Percentiles rank a stretch among this genome's conserved stretches.
These are phyloP conservation scores for Colletotrichum sp. DNA, from an alignment of 2,329 filamentous ascomycete species.

Conservation along the genomic window DNA sequence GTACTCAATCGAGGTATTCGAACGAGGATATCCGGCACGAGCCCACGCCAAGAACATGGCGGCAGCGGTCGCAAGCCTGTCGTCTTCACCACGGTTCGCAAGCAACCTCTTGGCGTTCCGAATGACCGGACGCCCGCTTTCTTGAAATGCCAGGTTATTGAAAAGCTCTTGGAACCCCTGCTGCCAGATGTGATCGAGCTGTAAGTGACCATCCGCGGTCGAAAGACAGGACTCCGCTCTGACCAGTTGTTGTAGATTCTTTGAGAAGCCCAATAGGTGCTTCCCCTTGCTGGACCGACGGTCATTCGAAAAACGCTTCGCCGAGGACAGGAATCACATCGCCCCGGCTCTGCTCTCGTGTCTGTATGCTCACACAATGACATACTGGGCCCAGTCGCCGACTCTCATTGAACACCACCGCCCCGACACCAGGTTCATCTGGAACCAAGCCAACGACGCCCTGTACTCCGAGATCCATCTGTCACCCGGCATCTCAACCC, in stretches of 20 bases:
- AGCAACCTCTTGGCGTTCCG: conserved; percentile 47
- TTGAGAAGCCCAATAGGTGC: conserved; percentile 61
- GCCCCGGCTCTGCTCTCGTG: conserved; percentile 62
- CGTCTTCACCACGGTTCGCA: conserved; percentile 51
- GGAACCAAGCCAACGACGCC: conserved; percentile 66
- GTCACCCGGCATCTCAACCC: conserved; percentile 62
- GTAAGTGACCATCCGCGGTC: conserved; percentile 32
- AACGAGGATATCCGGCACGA: conserved; percentile 10
- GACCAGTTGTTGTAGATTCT: conserved; percentile 45
- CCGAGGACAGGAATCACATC: conserved; percentile 48
- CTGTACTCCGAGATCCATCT: conserved; percentile 65
- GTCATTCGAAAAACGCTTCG: conserved; percentile 55
- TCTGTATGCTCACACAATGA: conserved; percentile 61
- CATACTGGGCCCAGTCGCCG: conserved; percentile 60
- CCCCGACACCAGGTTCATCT: conserved; percentile 65
- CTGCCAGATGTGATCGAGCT: conserved; percentile 54
- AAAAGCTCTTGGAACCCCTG: conserved; percentile 63
- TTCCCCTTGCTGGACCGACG: conserved; percentile 65
- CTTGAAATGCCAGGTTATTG: conserved; percentile 59
- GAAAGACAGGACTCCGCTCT: neutral
- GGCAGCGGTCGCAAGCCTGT: conserved; percentile 36
- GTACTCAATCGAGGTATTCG: neutral
- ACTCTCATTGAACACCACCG: conserved; percentile 48
- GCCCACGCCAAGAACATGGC: neutral
- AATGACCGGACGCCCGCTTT: conserved; percentile 42